Evolutionary conservation across 768 basidiomycete genomes (phyloP).

Genomic region (Russula olivacea): DNA sequence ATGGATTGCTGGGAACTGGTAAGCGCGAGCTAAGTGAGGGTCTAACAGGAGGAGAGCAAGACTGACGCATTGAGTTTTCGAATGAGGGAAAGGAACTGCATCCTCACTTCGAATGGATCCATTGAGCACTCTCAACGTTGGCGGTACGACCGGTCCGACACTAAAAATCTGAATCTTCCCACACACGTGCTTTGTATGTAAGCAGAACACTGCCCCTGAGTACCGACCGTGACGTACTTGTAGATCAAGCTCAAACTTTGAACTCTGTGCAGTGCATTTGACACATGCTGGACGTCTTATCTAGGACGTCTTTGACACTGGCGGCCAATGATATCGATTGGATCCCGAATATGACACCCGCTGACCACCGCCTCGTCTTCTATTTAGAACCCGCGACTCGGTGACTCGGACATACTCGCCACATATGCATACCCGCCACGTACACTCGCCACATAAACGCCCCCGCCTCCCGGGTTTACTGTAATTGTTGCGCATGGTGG

Average conservation of each 20-base stretch:
- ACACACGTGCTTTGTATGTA: neutral
- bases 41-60: neutral
- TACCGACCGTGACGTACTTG: no score
- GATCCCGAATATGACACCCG: neutral
- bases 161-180: no score
- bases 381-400: neutral
- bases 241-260: no score
- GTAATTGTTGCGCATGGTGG: neutral
- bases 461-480: neutral
- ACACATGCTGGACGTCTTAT: no score
- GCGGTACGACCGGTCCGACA: neutral
- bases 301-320: no score
- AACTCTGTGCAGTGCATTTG: no score
- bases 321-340: neutral
- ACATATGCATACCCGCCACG: neutral
- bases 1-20: slow-evolving; percentile 79
- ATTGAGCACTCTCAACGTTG: slow-evolving; percentile 24
- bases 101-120: slow-evolving; percentile 69
- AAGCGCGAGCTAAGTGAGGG: slow-evolving; percentile 28
- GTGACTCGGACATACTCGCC: no score
- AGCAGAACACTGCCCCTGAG: no score
- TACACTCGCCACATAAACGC: neutral
- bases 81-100: slow-evolving; percentile 63
- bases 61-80: slow-evolving; percentile 62
- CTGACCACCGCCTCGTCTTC: neutral